phyloP scores from a whole-genome alignment of 2,329 filamentous ascomycete species.

The Cephalotrichum gorgonifer region DNA sequence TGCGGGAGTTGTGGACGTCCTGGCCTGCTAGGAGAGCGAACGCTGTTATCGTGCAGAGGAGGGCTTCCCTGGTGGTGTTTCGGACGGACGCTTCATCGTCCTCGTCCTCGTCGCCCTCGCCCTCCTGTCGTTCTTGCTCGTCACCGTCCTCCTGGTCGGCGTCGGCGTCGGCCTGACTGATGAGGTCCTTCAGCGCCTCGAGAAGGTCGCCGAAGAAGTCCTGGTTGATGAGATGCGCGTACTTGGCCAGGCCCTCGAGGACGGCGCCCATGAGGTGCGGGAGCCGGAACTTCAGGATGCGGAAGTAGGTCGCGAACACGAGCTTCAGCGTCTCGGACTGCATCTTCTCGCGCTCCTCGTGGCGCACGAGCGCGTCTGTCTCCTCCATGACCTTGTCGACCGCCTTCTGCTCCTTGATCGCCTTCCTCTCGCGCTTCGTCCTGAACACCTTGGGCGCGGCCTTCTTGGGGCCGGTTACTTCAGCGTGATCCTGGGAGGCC shows the following conservation, averaged over 20 bases:
- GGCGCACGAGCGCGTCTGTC: slow-evolving; percentile 80
- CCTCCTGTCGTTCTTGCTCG: slow-evolving; percentile 18
- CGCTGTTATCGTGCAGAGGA: slow-evolving; percentile 91
- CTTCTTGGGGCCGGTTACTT: slow-evolving; percentile 47
- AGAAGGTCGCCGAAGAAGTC: slow-evolving; percentile 97
- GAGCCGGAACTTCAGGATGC: slow-evolving; percentile 74
- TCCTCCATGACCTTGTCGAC: slow-evolving; percentile 90
- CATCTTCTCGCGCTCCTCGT: slow-evolving; percentile 88
- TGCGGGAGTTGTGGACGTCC: slow-evolving; percentile 76
- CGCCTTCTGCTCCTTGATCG: slow-evolving; percentile 72
- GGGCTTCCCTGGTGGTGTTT: slow-evolving; percentile 73
- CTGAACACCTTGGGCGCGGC: slow-evolving; percentile 76
- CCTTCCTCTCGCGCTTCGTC: slow-evolving; percentile 79
- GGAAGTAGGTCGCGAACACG: slow-evolving; percentile 92
- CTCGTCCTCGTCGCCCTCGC: slow-evolving; percentile 31
- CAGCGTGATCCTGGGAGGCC: slow-evolving; percentile 67
- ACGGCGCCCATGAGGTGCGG: slow-evolving; percentile 93
- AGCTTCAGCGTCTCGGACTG: slow-evolving; percentile 93
- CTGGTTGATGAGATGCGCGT: slow-evolving; percentile 94
- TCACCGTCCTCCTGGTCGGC: slow-evolving; percentile 33
- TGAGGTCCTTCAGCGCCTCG: slow-evolving; percentile 87
- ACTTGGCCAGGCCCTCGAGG: slow-evolving; percentile 85
- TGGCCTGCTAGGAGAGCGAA: slow-evolving; percentile 94
- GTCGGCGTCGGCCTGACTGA: slow-evolving; percentile 59
- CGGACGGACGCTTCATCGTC: slow-evolving; percentile 42